Evolutionary conservation across 371 early-diverging fungal genomes (phyloP).

Genomic region (Mortierella sp.): DNA sequence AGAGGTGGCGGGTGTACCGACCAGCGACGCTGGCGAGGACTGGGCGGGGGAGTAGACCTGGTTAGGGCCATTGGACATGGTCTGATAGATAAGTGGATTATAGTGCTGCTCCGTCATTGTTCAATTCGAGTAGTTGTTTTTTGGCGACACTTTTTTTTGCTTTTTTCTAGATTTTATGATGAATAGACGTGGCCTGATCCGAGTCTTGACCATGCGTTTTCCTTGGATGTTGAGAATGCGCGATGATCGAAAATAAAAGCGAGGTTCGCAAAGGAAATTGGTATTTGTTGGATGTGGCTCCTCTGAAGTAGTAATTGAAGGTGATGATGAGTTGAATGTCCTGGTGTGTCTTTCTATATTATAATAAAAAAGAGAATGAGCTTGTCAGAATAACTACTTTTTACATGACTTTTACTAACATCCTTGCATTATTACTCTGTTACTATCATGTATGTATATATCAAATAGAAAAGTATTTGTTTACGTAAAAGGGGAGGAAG

Average conservation of each 20-base stretch:
- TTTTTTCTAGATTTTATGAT: constrained; percentile 38
- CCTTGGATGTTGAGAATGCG: constrained; percentile 13
- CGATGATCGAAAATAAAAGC: not conserved
- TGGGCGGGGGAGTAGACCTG: constrained; percentile 60
- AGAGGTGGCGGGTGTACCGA: constrained; percentile 59
- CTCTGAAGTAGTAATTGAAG: not conserved
- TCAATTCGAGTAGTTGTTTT: constrained; percentile 6
- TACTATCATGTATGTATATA: too few relatives aligned
- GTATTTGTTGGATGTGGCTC: not conserved
- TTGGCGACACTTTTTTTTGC: constrained; percentile 34
- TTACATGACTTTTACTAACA: too few relatives aligned
- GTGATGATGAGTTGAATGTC: not conserved
- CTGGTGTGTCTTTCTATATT: too few relatives aligned
- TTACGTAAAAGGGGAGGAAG: too few relatives aligned
- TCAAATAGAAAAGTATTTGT: too few relatives aligned
- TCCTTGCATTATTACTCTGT: too few relatives aligned
- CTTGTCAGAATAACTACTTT: too few relatives aligned
- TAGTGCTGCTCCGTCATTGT: constrained; percentile 56
- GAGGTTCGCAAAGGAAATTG: not conserved
- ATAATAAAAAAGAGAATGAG: too few relatives aligned
- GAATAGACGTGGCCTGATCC: constrained; percentile 26
- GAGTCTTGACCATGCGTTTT: constrained; percentile 49
- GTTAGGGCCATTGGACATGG: constrained; percentile 52
- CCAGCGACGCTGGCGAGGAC: constrained; percentile 56
- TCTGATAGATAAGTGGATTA: constrained; percentile 53